Conservation (phyloP, 768 basidiomycete species). For the Candolleomyces efflorescens region DNA sequence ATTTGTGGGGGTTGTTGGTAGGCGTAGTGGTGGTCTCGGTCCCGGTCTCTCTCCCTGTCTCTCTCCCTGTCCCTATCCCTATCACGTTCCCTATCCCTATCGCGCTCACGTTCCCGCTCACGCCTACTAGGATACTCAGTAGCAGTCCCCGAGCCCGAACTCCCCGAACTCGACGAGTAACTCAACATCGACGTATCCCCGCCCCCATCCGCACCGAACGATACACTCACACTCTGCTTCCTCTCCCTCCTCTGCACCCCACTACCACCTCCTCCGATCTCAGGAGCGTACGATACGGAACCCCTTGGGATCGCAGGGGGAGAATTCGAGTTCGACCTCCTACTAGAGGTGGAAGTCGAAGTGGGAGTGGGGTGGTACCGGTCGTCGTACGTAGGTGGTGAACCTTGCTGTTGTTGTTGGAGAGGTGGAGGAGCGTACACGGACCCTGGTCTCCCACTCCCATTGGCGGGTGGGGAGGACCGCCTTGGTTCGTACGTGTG, state of each 20-base stretch:
- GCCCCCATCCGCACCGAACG: neutral
- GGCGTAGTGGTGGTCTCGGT: neutral
- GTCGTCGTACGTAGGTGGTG: neutral
- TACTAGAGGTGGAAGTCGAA: too few species aligned
- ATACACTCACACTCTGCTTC: neutral
- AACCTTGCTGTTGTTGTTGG: neutral
- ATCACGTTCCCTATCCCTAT: constrained; percentile 7
- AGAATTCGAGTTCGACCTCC: too few species aligned
- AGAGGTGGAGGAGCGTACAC: neutral
- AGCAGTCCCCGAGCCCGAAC: neutral
- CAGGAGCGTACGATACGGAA: too few species aligned
- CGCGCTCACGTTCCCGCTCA: neutral
- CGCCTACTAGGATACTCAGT: neutral
- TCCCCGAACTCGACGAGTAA: neutral
- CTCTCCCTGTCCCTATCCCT: constrained; percentile 1
- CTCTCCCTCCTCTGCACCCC: neutral
- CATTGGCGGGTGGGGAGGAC: neutral
- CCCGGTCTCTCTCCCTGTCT: neutral
- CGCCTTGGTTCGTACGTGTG: neutral
- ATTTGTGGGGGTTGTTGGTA: neutral
- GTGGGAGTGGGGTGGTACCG: too few species aligned
- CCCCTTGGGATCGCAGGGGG: too few species aligned
- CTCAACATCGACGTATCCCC: neutral
- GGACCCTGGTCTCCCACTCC: too few species aligned
- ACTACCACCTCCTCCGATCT: neutral